These are phyloP conservation scores for Boletus sp. DNA, from an alignment of 768 basidiomycete genomes.

Conservation along the genomic window DNA sequence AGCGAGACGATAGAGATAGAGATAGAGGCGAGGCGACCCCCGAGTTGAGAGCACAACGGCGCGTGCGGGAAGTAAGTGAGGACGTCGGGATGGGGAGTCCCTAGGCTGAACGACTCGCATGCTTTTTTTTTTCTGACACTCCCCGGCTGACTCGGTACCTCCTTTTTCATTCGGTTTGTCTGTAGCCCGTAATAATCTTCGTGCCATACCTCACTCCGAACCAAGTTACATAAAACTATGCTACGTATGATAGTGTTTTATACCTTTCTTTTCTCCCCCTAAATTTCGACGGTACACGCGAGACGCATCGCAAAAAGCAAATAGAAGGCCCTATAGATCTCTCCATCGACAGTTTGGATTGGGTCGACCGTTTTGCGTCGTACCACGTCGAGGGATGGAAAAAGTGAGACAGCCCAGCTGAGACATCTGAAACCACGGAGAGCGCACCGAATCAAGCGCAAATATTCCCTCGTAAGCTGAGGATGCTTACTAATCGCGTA, in stretches of 20 bases:
- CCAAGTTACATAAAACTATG: slow-evolving; percentile 14
- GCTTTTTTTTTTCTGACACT: background rate
- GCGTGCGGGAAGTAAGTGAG: slow-evolving; percentile 29
- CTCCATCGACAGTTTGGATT: too few species aligned
- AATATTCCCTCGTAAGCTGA: too few species aligned
- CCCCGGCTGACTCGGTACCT: background rate
- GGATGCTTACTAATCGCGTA: too few species aligned
- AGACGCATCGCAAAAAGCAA: background rate
- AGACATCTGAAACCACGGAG: too few species aligned
- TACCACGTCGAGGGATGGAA: too few species aligned
- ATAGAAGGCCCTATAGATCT: slow-evolving; percentile 13
- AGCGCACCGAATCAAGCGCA: too few species aligned
- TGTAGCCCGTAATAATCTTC: slow-evolving; percentile 24
- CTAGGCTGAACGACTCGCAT: slow-evolving; percentile 6
- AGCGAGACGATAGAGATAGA: slow-evolving; percentile 22
- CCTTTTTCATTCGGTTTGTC: slow-evolving; percentile 12
- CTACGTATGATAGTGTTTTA: slow-evolving; percentile 29
- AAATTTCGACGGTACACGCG: background rate
- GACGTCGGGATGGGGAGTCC: slow-evolving; percentile 32
- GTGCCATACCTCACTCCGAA: slow-evolving; percentile 30
- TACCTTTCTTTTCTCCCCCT: slow-evolving; percentile 20
- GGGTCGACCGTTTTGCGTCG: too few species aligned
- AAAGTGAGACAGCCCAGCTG: too few species aligned
- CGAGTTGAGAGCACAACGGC: slow-evolving; percentile 30
- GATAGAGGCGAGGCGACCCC: slow-evolving; percentile 33